Evolutionary conservation across 352 stramenopile species (phyloP).

Genomic region (Pythium inflatum): DNA sequence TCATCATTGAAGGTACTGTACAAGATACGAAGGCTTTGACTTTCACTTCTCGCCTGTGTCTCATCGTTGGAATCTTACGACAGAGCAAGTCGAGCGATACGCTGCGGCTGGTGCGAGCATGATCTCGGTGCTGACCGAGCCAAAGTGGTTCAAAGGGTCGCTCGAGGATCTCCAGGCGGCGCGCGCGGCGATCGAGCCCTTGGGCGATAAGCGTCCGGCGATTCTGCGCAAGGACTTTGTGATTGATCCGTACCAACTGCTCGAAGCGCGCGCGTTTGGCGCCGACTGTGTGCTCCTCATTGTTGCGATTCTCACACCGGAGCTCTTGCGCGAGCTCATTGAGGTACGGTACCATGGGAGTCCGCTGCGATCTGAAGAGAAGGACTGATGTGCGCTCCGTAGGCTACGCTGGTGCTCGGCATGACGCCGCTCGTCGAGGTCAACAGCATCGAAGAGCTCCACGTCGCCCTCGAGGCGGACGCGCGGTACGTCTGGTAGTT

Average conservation of each 20-base stretch:
- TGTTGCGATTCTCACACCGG: constrained; percentile 89
- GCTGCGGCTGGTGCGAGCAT: constrained; percentile 92
- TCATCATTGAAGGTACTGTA: constrained; percentile 61
- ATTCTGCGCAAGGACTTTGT: constrained; percentile 96
- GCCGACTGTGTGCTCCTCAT: constrained; percentile 98
- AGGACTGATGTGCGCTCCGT: background rate
- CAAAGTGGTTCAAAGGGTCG: constrained; percentile 97
- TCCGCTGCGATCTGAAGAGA: background rate
- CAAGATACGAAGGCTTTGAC: background rate
- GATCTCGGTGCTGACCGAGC: constrained; percentile 98
- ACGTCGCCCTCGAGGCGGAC: constrained; percentile 91
- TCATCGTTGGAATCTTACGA: background rate
- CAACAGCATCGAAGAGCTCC: constrained; percentile 94
- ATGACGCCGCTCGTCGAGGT: constrained; percentile 99
- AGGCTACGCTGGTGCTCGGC: constrained; percentile 87
- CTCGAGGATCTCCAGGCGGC: constrained; percentile 85
- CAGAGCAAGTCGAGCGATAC: constrained; percentile 94
- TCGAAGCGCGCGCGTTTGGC: constrained; percentile 94
- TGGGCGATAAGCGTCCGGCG: constrained; percentile 53
- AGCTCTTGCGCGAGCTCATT: constrained; percentile 64
- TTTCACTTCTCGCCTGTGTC: background rate
- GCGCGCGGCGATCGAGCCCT: constrained; percentile 50
- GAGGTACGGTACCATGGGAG: constrained; percentile 37
- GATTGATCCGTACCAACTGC: constrained; percentile 93
- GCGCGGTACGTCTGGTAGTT: constrained; percentile 53